Evolutionary conservation across 2,329 filamentous ascomycete genomes (phyloP).

Genomic region (Fusarium haematococcum): DNA sequence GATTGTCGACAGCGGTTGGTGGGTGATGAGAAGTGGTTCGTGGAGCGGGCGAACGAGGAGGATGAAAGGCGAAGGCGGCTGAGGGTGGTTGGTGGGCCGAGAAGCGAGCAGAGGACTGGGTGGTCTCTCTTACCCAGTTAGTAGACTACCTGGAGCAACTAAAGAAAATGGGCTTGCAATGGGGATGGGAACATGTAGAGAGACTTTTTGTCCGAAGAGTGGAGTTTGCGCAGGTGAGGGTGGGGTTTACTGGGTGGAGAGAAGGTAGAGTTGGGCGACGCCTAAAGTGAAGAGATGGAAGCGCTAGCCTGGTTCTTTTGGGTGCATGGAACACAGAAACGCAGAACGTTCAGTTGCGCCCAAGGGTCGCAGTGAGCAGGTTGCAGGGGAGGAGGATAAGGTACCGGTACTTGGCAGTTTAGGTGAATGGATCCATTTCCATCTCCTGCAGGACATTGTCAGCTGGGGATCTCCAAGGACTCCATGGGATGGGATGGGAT

Average conservation of each 20-base stretch:
- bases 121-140: not conserved
- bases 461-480: slow-evolving; percentile 21
- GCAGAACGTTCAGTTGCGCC: not conserved
- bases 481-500: slow-evolving; percentile 1
- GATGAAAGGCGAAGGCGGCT: slow-evolving; percentile 15
- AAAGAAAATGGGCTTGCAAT: slow-evolving; percentile 5
- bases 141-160: not conserved
- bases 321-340: not conserved
- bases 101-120: slow-evolving; percentile 1
- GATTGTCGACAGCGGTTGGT: slow-evolving; percentile 19
- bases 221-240: slow-evolving; percentile 25
- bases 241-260: slow-evolving; percentile 22
- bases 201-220: slow-evolving; percentile 37
- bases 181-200: slow-evolving; percentile 23
- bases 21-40: slow-evolving; percentile 32
- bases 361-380: not conserved
- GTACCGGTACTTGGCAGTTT: slow-evolving; percentile 27
- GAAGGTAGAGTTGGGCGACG: slow-evolving; percentile 8
- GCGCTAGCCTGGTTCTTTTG: not conserved
- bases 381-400: not conserved
- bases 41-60: slow-evolving; percentile 30
- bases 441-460: slow-evolving; percentile 37
- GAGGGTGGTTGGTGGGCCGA: slow-evolving; percentile 41
- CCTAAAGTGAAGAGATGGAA: not conserved
- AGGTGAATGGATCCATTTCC: not conserved